Evolutionary conservation across 805 yeast species (phyloP).

Genomic region (Nakazawaea populi): DNA sequence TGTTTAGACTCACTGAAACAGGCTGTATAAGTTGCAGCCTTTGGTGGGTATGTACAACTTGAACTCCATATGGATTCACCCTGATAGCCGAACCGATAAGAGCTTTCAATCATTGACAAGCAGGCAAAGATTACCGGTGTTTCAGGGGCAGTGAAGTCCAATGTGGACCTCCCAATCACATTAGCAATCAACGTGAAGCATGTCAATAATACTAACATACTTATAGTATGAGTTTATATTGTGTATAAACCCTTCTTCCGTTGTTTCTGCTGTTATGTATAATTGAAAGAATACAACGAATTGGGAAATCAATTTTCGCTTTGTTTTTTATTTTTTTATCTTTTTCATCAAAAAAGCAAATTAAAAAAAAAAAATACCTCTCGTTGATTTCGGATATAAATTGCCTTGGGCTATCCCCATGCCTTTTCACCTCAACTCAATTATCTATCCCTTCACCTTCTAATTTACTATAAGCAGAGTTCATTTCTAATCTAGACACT

Average conservation of each 20-base stretch:
- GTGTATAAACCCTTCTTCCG: too few relatives aligned
- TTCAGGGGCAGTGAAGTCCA: slow-evolving; percentile 2
- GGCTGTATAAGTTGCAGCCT: slow-evolving; percentile 17
- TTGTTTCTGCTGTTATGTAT: too few relatives aligned
- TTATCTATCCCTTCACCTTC: too few relatives aligned
- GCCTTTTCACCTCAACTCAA: too few relatives aligned
- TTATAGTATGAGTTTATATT: too few relatives aligned
- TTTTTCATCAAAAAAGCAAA: not conserved
- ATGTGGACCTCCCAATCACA: not conserved
- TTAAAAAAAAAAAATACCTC: not conserved
- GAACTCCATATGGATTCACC: slow-evolving; percentile 17
- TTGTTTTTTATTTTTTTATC: not conserved
- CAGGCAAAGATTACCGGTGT: slow-evolving; percentile 18
- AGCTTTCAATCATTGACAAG: slow-evolving; percentile 10
- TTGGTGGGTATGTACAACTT: slow-evolving; percentile 20
- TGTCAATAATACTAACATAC: not conserved
- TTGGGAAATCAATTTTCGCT: not conserved
- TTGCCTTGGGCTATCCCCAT: too few relatives aligned
- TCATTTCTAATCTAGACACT: too few relatives aligned
- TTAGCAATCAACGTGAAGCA: not conserved
- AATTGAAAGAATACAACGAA: too few relatives aligned
- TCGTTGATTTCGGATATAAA: slow-evolving; percentile 4
- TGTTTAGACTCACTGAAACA: slow-evolving; percentile 16
- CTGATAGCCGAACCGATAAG: slow-evolving; percentile 15
- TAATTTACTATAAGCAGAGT: too few relatives aligned